Percentiles rank a stretch among this genome's conserved stretches.
Conservation (phyloP, 2,329 filamentous ascomycete genomes). For the Penicillium sp. region DNA sequence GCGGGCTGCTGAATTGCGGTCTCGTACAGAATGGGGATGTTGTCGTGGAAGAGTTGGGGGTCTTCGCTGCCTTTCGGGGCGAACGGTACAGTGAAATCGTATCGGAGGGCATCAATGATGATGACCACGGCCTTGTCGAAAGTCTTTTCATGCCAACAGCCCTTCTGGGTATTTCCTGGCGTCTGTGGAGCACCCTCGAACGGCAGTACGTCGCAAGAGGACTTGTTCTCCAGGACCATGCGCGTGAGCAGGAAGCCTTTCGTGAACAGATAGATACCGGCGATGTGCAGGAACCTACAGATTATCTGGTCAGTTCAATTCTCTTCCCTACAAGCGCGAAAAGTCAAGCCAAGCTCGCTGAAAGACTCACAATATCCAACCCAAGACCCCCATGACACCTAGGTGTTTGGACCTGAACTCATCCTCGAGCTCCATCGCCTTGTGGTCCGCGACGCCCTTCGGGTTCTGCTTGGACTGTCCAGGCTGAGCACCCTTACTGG, state of each 20-base stretch:
- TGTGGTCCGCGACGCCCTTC: slow-evolving; percentile 28
- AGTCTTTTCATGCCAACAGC: slow-evolving; percentile 95
- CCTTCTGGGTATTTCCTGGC: slow-evolving; percentile 47
- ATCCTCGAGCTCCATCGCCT: slow-evolving; percentile 34
- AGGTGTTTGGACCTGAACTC: slow-evolving; percentile 43
- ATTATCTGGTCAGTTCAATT: slow-evolving; percentile 5
- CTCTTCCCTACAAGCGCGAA: background rate
- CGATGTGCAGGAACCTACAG: slow-evolving; percentile 67
- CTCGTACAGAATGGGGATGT: slow-evolving; percentile 83
- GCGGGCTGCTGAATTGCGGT: slow-evolving; percentile 72
- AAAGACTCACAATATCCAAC: slow-evolving; percentile 44
- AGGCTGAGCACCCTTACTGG: background rate
- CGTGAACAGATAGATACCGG: slow-evolving; percentile 89
- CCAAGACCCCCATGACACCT: slow-evolving; percentile 40
- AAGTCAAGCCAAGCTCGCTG: background rate
- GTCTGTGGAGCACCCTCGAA: slow-evolving; percentile 48
- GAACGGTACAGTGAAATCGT: slow-evolving; percentile 92
- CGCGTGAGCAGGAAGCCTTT: slow-evolving; percentile 92
- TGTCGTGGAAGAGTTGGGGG: slow-evolving; percentile 76
- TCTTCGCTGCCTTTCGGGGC: slow-evolving; percentile 46
- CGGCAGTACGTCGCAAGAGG: slow-evolving; percentile 69
- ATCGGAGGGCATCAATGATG: slow-evolving; percentile 88
- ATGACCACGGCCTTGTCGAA: slow-evolving; percentile 92
- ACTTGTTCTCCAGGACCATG: slow-evolving; percentile 75
- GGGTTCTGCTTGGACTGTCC: slow-evolving; percentile 23